Conservation (phyloP, 2,329 filamentous ascomycete genomes). For the Fusarium sp. region DNA sequence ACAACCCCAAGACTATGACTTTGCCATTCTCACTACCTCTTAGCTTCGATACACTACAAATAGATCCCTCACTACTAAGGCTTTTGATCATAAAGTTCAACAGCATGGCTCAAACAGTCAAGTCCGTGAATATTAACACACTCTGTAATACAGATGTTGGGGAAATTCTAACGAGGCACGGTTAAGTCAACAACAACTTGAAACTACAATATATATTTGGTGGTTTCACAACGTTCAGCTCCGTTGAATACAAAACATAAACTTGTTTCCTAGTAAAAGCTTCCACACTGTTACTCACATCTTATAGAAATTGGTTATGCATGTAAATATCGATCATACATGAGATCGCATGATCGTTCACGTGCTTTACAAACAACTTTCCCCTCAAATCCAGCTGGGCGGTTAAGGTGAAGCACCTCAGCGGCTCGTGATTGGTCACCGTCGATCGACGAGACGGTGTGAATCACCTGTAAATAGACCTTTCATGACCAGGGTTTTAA, state of each 20-base stretch:
- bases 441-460: constrained; percentile 17
- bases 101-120: constrained; percentile 14
- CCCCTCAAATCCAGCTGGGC: constrained; percentile 31
- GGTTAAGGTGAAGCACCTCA: constrained; percentile 31
- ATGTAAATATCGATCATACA: neutral
- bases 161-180: neutral
- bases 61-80: neutral
- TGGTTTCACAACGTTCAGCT: constrained; percentile 12
- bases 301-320: neutral
- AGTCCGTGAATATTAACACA: constrained; percentile 14
- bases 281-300: neutral
- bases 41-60: neutral
- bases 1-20: too few relatives aligned
- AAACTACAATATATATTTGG: constrained; percentile 8
- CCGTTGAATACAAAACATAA: neutral
- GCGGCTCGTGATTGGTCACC: constrained; percentile 37
- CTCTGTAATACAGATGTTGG: neutral
- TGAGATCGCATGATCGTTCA: constrained; percentile 5
- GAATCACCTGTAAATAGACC: constrained; percentile 36
- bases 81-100: constrained; percentile 1
- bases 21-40: too few relatives aligned
- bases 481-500: constrained; percentile 46
- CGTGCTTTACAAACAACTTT: constrained; percentile 16
- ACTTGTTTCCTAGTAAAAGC: neutral
- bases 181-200: neutral